A percentile compares a stretch with the other conserved stretches of the same genome.
Conservation (phyloP, 2,329 filamentous ascomycete species). For the Fusarium mexicanum region DNA sequence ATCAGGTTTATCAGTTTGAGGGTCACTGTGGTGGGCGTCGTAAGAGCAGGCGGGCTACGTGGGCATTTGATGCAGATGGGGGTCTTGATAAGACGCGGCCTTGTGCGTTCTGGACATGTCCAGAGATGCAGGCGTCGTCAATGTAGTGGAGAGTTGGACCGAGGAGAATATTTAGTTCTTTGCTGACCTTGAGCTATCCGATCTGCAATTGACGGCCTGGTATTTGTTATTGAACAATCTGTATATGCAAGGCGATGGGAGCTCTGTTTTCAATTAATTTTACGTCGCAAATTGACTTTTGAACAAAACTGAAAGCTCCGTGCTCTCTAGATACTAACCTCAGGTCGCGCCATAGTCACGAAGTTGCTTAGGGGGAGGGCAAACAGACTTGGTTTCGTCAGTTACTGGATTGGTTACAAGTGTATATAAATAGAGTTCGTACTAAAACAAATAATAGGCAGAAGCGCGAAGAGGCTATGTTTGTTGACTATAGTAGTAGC, state of each 20-base stretch:
- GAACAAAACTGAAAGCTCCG: not conserved
- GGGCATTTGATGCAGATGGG: not conserved
- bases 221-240: accelerated
- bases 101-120: not conserved
- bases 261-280: accelerated
- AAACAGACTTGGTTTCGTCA: not conserved
- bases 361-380: too few relatives aligned
- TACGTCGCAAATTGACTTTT: accelerated
- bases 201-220: accelerated
- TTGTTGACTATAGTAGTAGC: not conserved
- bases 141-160: accelerated
- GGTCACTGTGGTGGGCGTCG: accelerated
- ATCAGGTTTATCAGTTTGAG: not conserved
- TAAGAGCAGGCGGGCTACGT: not conserved
- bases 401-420: too few relatives aligned
- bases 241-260: accelerated
- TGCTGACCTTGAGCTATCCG: not conserved
- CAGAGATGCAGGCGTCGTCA: too few relatives aligned
- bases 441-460: too few relatives aligned
- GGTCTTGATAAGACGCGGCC: accelerated
- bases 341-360: not conserved
- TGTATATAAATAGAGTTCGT: too few relatives aligned
- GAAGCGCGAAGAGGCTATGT: not conserved
- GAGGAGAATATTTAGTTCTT: too few relatives aligned
- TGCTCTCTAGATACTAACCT: not conserved